Evolutionary conservation across 2,329 filamentous ascomycete genomes (phyloP).

Genomic region (Fusarium foetens): DNA sequence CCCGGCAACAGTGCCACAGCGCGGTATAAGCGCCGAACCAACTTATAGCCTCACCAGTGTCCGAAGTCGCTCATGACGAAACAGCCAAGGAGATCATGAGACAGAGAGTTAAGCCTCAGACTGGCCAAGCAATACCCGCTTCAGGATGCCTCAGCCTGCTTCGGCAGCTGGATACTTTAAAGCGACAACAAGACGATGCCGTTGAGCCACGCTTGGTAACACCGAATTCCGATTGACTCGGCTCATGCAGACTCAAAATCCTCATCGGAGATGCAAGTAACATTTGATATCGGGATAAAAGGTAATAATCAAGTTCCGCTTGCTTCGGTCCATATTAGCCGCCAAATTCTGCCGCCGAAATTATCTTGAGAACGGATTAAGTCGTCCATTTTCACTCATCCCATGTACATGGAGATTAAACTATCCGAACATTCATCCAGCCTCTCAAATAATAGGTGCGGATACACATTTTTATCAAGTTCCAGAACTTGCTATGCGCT

Average conservation of each 20-base stretch:
- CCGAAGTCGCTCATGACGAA: conserved; percentile 43
- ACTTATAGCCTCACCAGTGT: conserved; percentile 33
- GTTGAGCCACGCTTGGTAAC: conserved; percentile 3
- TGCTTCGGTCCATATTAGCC: conserved; percentile 25
- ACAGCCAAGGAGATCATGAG: conserved; percentile 15
- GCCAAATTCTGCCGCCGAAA: conserved; percentile 28
- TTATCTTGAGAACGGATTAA: conserved; percentile 20
- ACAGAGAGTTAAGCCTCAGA: background rate
- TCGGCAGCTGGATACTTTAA: conserved; percentile 1
- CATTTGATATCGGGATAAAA: conserved; percentile 6
- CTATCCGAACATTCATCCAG: conserved; percentile 14
- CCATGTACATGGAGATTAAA: conserved; percentile 21
- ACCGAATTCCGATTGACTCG: conserved; percentile 18
- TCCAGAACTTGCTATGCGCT: conserved; percentile 30
- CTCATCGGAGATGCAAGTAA: conserved; percentile 9
- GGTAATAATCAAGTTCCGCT: conserved; percentile 15
- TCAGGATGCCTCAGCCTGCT: conserved; percentile 1
- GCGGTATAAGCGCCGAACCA: conserved; percentile 41
- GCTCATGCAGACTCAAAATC: conserved; percentile 5
- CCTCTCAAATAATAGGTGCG: conserved; percentile 1
- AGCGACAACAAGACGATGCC: background rate
- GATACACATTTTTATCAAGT: conserved; percentile 20
- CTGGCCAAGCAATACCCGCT: conserved; percentile 14
- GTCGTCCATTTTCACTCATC: conserved; percentile 15
- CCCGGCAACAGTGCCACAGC: conserved; percentile 34